Base-by-base conservation (phyloP, 768 basidiomycete genomes). In the Ramaria sp. region DNA sequence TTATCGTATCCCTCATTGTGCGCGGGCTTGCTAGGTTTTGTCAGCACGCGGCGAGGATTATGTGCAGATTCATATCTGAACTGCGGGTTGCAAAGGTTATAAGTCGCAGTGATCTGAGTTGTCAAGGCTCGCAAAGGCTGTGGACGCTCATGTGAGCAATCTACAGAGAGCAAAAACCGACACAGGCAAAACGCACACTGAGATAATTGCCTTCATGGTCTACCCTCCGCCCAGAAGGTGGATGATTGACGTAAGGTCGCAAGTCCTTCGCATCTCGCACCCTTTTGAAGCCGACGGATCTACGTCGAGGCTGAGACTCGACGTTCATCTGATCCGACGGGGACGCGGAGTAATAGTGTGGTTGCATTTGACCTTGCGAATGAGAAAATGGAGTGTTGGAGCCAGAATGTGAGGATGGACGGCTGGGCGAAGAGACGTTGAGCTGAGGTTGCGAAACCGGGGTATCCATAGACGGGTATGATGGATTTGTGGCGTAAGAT, bases 1-100 rank as follows among this genome's bases (percentile, higher is more conserved):
- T 99, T 99, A 71, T 99, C 96, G 63, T 85, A 96, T 1, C 95
- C 95, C 59, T 97, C 94, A 69, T 99, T 99, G 68, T 95, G 89
- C 0, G 81, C 78, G 0, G 93, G 90, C 68, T 96, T 96, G 74
- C 90, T 92, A 19, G 96, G 96, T 69, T 99, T 99, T 22, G 96
- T 99, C 58, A 99, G 77, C 17, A 99, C 96, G 51, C 96, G 83
- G 49, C 96, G 81, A 6, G 96, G 96, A 71, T 99, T 99, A 69
- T 90, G 89, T 1, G 88, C 74, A 2, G 89, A 88, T 71, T 98
- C 96, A 69, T 99, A 99, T 67, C 87, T 82, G 77, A 97, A 99
- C 60, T 81, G 75, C 11, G 94, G 89, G 68, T 98, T 97, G 78
- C 94, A 95, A 60, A 94, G 88, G 65, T 81, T 85, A 73, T 88